Evolutionary conservation across 2,329 filamentous ascomycete species (phyloP), one percentile per base, ranked within the genome.

Genomic region (Arthrobotrys musiformis): DNA sequence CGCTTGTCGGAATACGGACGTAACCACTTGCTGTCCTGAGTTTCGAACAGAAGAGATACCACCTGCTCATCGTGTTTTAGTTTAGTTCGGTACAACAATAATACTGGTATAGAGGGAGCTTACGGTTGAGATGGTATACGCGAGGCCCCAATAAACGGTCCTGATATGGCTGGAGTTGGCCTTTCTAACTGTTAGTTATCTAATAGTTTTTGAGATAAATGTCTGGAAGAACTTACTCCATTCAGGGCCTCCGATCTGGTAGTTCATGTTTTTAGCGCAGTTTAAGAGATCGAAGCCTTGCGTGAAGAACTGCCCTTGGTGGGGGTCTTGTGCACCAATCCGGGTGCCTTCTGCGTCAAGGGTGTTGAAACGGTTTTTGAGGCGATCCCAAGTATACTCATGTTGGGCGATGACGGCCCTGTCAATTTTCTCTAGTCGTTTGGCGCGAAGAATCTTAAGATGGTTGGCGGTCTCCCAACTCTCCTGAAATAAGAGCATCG

Each of bases 401-500:
- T 42, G 37, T 8, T 56, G 22, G 2, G 26, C 17, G 9, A 56
- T 2, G 7, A 56, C 68, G 8, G 24, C 24, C 19, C 62, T 72
- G 17, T 42, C 13, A 11, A 30, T 22, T 15, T 50, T 58, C 17
- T 46, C 52, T 2, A 72, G n/a, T 9, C 68, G 50, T 37, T 72
- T 63, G 2, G 58, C 37, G 9, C 62, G 60, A 13, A 72, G 19
- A n/a, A 37, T 5, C 4, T 24, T 42, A 2, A 72, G 58, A 9
- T 52, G 33, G 19, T 72, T 72, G 5, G 58, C 33, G 6, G 15
- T 17, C 19, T 72, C 68, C 68, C 68, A 72, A 6, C 2, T 56
- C 1, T 37, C 24, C 17, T 72, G 60, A 28, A 72, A 72, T 0
- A 48, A 24, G 8, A 64, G 60, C 19, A 72, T 50, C 9, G 42